Base-by-base conservation (phyloP, 495 filamentous ascomycete genomes). In the Amphirosellinia nigrospora region DNA sequence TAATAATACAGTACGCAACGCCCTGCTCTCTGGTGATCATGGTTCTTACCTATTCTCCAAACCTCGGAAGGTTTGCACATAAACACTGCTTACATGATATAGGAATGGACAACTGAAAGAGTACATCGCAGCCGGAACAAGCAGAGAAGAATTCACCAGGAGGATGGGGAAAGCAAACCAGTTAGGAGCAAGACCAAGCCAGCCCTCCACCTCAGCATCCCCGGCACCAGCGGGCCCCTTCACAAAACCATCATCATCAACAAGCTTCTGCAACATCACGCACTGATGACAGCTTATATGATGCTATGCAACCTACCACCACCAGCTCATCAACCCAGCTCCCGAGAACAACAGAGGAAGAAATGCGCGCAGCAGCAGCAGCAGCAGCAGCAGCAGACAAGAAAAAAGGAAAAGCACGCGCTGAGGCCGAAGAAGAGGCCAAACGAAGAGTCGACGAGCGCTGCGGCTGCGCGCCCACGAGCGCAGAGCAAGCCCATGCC, bases 1-100 rank as follows among this genome's bases (percentile, higher is more conserved):
- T 97, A 13, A 79, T 97, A 7, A 94, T 98, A 67, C 85, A 86
- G 91, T 92, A 79, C 32, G 89, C 77, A 56, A 64, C 36, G n/a
- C 32, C 32, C 0, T 53, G 0, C 41, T 64, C 21, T n/a, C 46
- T 10, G 50, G 21, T 15, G 5, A 2, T 7, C 21, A 32, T n/a
- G n/a, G n/a, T 15, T 21, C 21, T 28, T 43, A 5, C 4, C 30
- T 66, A 8, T 39, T 36, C 41, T 64, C 28, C 41, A 38, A 16
- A 1, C 15, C 38, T 38, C 6, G 0, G 9, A 28, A 32, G 21
- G 11, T 15, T 34, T 13, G 11, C 34, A 16, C 10, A 23, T 1
- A 21, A 26, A 60, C 26, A 28, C 3, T 61, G 23, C 62, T 71
- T 3, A 71, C 69, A 38, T 23, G 15, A 28, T n/a, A 66, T 64